phyloP scores from a whole-genome alignment of 1,284 basidiomycete genomes.

The Sutorius eximius region DNA sequence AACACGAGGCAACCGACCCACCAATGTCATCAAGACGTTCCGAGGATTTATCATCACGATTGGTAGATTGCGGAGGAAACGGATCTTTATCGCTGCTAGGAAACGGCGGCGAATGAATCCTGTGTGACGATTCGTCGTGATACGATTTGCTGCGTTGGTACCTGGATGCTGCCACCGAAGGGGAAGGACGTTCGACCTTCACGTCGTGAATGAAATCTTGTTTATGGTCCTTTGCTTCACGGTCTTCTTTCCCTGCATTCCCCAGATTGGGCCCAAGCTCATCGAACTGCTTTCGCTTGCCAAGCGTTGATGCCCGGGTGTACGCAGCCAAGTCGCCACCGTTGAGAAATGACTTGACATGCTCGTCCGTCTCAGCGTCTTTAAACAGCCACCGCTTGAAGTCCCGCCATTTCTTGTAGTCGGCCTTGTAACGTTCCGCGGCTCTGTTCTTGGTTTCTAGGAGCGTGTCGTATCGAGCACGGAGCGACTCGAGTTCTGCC shows the following conservation, averaged over 20 bases:
- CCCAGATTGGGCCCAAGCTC: constrained; percentile 16
- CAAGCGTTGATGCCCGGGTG: constrained; percentile 19
- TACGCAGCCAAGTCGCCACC: constrained; percentile 8
- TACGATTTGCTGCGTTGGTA: constrained; percentile 21
- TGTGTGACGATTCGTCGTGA: constrained; percentile 14
- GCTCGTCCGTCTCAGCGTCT: constrained; percentile 34
- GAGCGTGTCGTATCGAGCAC: constrained; percentile 43
- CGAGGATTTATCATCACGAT: neutral
- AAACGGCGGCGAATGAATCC: constrained; percentile 7
- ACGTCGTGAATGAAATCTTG: constrained; percentile 4
- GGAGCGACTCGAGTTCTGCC: constrained; percentile 39
- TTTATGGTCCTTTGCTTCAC: constrained; percentile 1
- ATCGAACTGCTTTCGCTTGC: constrained; percentile 33
- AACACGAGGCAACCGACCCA: constrained; percentile 8
- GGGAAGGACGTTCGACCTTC: constrained; percentile 1
- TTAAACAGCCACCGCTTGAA: constrained; percentile 46
- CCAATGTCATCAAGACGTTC: constrained; percentile 1
- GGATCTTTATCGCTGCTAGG: constrained; percentile 9
- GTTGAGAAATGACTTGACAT: constrained; percentile 18
- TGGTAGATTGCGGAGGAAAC: neutral
- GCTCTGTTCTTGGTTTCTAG: constrained; percentile 40
- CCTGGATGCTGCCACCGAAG: constrained; percentile 1
- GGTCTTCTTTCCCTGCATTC: neutral
- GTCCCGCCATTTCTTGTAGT: constrained; percentile 50
- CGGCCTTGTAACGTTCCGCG: constrained; percentile 45